Evolutionary conservation across 352 stramenopile genomes (phyloP).

Genomic region (Vaucheria bursata): DNA sequence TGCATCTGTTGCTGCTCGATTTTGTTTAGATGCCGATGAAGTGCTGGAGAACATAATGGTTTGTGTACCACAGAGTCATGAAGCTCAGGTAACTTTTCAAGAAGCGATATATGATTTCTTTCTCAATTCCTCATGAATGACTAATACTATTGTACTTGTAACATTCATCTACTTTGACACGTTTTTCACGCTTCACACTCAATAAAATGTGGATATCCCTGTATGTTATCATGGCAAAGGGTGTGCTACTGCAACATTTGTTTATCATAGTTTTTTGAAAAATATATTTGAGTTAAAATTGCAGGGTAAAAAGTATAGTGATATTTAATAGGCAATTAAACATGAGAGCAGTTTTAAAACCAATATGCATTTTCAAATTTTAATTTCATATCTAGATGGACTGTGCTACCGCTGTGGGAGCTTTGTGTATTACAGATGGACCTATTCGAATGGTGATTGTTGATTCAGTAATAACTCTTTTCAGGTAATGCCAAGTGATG

Average conservation of each 20-base stretch:
- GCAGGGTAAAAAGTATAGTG: too few relatives aligned
- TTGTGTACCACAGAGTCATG: slow-evolving; percentile 59
- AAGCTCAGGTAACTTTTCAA: slow-evolving; percentile 15
- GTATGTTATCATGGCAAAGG: slow-evolving; percentile 6
- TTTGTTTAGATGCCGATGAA: slow-evolving; percentile 65
- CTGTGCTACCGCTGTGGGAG: background rate
- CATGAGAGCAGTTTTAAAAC: too few relatives aligned
- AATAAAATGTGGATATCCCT: slow-evolving; percentile 19
- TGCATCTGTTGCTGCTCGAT: slow-evolving; percentile 52
- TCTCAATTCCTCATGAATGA: background rate
- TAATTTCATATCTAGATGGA: too few relatives aligned
- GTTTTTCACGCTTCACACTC: background rate
- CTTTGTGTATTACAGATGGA: background rate
- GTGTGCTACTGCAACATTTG: background rate
- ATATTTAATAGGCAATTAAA: too few relatives aligned
- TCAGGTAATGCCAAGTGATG: background rate
- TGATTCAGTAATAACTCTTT: background rate
- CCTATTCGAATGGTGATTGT: background rate
- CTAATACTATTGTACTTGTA: background rate
- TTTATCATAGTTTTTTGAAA: background rate
- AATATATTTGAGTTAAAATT: too few relatives aligned
- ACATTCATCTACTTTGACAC: background rate
- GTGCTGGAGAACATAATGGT: slow-evolving; percentile 61
- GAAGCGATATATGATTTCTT: background rate
- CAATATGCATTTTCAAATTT: too few relatives aligned